Evolutionary conservation across 768 basidiomycete species (phyloP), one percentile per base, ranked within the genome.

Genomic region (Rhizopogon vulgaris): DNA sequence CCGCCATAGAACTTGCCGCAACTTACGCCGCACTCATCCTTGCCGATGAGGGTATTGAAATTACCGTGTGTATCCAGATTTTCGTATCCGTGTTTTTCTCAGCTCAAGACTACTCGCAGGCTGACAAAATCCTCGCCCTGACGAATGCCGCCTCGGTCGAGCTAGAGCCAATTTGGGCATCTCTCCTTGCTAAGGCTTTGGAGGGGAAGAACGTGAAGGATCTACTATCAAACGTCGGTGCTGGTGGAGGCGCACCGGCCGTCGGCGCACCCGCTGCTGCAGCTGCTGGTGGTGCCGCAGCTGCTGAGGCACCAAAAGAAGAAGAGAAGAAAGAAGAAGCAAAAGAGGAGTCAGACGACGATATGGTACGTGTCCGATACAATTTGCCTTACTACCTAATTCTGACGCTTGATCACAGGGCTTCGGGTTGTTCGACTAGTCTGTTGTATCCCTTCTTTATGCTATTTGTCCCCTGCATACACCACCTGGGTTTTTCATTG

Each of bases 141-240:
- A 91, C 89, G 62, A 70, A 67, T 52, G 94, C 91, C 50, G 96
- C 95, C 49, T 73, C 74, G 52, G 77, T 92, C 57, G 94, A 96
- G 24, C 64, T 96, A 54, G 96, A 98, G 73, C 81, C 94, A 52
- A 98, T 99, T 77, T 98, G 96, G 96, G 94, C 94, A 53, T 73
- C 87, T 12, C 87, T 99, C 63, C 90, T 99, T 66, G 90, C 95
- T 56, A 98, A 96, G 73, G 95, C 96, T 34, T 85, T 99, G 49
- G 94, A 95, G 74, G 95, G 94, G 65, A 96, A 95, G 81, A 84
- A 98, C 76, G 82, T 99, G 64, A 97, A 92, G 75, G 93, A 94
- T 41, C 79, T 98, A 49, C 82, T 99, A 58, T 87, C 89, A 56
- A 95, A 92, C 78, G 93, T 99, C 57, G 94, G 95, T 57, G 77